Conservation (phyloP, 495 filamentous ascomycete species). For the Talaromyces trachyspermus region DNA sequence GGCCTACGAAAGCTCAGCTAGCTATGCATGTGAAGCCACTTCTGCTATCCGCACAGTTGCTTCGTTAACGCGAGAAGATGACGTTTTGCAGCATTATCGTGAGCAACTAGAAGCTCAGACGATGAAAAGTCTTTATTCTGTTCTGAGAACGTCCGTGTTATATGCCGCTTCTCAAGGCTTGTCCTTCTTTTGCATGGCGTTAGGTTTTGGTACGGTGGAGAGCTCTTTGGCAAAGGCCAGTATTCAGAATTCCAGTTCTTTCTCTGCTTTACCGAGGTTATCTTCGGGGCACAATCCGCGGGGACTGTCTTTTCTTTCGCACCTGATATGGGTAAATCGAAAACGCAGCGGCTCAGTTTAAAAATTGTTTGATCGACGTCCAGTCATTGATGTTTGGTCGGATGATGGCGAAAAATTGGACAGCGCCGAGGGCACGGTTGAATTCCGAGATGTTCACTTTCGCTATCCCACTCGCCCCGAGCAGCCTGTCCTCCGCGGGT, state of each 20-base stretch:
- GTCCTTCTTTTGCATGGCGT: constrained; percentile 72
- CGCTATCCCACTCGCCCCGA: constrained; percentile 74
- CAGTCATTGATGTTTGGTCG: constrained; percentile 79
- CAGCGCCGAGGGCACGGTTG: constrained; percentile 58
- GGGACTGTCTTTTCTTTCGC: constrained; percentile 85
- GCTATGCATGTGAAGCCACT: constrained; percentile 86
- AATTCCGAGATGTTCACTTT: constrained; percentile 75
- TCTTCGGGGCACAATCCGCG: constrained; percentile 78
- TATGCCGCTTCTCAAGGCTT: constrained; percentile 77
- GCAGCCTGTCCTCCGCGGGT: constrained; percentile 67
- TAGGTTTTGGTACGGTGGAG: constrained; percentile 97
- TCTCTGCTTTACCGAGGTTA: constrained; percentile 69
- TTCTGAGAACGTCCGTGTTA: constrained; percentile 59
- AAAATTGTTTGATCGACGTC: constrained; percentile 72
- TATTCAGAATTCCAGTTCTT: constrained; percentile 77
- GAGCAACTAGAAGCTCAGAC: constrained; percentile 56
- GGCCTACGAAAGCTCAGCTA: constrained; percentile 67
- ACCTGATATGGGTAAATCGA: constrained; percentile 82
- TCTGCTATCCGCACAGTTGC: constrained; percentile 89
- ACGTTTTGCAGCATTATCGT: constrained; percentile 71
- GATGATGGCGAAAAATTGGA: constrained; percentile 54
- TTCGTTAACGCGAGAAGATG: constrained; percentile 73
- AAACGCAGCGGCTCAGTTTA: constrained; percentile 70
- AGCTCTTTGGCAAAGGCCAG: constrained; percentile 61
- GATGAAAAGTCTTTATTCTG: constrained; percentile 52